These are phyloP conservation scores for Anethum foeniculum DNA, from an alignment of 140 eudicot species.

Conservation along the genomic window DNA sequence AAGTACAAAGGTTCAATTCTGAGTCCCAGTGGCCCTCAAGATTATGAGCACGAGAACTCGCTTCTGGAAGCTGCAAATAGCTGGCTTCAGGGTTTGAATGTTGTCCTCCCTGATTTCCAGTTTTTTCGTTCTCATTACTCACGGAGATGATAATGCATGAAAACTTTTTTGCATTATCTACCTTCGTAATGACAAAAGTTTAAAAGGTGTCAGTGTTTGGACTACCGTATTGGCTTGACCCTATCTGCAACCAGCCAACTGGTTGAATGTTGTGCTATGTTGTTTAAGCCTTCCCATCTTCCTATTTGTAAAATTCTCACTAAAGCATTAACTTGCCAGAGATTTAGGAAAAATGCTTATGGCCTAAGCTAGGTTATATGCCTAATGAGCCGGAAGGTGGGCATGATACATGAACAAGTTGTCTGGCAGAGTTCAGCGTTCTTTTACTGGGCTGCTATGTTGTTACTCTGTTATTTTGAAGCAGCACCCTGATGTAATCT, in stretches of 20 bases:
- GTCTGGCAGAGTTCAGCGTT: not conserved
- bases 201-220: not conserved
- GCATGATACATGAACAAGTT: not conserved
- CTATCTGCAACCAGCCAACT: slow-evolving; percentile 8
- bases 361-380: not conserved
- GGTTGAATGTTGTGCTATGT: slow-evolving; percentile 24
- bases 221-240: not conserved
- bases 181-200: slow-evolving; percentile 7
- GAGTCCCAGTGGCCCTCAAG: slow-evolving; percentile 41
- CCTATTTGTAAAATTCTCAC: slow-evolving; percentile 15
- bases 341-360: slow-evolving; percentile 11
- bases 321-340: slow-evolving; percentile 12
- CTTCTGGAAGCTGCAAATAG: slow-evolving; percentile 47
- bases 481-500: not conserved
- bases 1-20: slow-evolving; percentile 53
- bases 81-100: slow-evolving; percentile 57
- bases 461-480: slow-evolving; percentile 11
- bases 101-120: slow-evolving; percentile 54
- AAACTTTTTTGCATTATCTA: not conserved
- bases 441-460: slow-evolving; percentile 4
- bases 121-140: slow-evolving; percentile 46
- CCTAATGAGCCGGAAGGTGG: not conserved
- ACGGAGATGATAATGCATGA: slow-evolving; percentile 28
- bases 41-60: slow-evolving; percentile 39
- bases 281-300: slow-evolving; percentile 15